These are phyloP conservation scores for Diaporthe citrichinensis DNA, from an alignment of 2,329 filamentous ascomycete genomes.

Conservation along the genomic window DNA sequence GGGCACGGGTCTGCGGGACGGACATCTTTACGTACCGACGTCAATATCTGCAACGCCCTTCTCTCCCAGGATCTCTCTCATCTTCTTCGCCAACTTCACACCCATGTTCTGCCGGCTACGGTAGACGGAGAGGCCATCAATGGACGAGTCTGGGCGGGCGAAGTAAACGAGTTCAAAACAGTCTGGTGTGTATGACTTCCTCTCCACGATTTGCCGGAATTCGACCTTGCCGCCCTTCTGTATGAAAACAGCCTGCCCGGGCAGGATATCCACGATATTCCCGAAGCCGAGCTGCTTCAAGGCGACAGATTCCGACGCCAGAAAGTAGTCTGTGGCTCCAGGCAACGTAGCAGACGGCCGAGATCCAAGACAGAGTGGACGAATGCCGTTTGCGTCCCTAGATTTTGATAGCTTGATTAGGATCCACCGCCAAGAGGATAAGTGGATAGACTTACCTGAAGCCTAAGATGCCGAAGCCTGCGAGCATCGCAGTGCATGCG, in stretches of 20 bases:
- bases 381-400: constrained; percentile 83
- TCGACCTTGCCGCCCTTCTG: constrained; percentile 81
- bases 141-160: constrained; percentile 83
- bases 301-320: constrained; percentile 91
- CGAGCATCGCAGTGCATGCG: constrained; percentile 88
- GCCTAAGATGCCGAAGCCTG: constrained; percentile 82
- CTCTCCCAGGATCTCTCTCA: constrained; percentile 76
- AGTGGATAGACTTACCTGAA: constrained; percentile 62
- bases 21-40: constrained; percentile 51
- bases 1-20: constrained; percentile 42
- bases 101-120: constrained; percentile 90
- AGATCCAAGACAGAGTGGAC: constrained; percentile 84
- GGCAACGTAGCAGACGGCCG: constrained; percentile 75
- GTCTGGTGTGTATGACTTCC: constrained; percentile 82
- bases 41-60: constrained; percentile 84
- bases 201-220: constrained; percentile 80
- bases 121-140: constrained; percentile 91
- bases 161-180: constrained; percentile 94
- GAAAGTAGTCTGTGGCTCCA: constrained; percentile 84
- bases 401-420: neutral
- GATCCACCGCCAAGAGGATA: neutral
- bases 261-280: constrained; percentile 82
- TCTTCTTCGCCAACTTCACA: constrained; percentile 80
- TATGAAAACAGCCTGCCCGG: constrained; percentile 89
- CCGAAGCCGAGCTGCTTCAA: constrained; percentile 85